Percentiles rank a stretch among this genome's conserved stretches.
These are phyloP conservation scores for Plasmodium yoelii DNA, from an alignment of 169 alveolate species.

Conservation along the genomic window DNA sequence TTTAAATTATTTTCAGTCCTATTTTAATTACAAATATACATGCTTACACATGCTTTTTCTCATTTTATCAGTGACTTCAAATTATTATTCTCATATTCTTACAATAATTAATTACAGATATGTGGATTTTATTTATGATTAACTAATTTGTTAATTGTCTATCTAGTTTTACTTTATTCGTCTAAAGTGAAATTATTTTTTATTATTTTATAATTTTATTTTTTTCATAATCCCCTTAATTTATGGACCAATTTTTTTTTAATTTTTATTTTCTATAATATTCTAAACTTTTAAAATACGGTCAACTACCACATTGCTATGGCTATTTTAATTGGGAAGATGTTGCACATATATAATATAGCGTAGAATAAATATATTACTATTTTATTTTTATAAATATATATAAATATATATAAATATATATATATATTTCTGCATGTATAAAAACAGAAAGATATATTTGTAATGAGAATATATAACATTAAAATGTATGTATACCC, in stretches of 20 bases:
- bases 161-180: conserved; percentile 11
- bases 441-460: no score
- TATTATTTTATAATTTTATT: conserved; percentile 4
- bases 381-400: neutral
- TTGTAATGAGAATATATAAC: no score
- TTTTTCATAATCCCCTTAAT: conserved; percentile 6
- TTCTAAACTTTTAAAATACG: conserved; percentile 8
- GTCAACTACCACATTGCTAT: neutral
- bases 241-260: neutral
- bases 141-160: conserved; percentile 27
- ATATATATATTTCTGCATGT: neutral
- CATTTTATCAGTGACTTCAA: neutral
- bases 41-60: neutral
- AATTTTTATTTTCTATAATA: conserved; percentile 18
- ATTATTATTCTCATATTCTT: no score
- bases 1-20: neutral
- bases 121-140: conserved; percentile 18
- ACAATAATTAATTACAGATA: neutral
- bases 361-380: neutral
- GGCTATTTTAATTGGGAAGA: neutral
- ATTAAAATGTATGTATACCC: no score
- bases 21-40: neutral
- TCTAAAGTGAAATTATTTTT: conserved; percentile 1
- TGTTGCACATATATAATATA: neutral
- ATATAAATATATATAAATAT: neutral